These are phyloP conservation scores for Tricharina praecox DNA, from an alignment of 495 filamentous ascomycete genomes.

Conservation along the genomic window DNA sequence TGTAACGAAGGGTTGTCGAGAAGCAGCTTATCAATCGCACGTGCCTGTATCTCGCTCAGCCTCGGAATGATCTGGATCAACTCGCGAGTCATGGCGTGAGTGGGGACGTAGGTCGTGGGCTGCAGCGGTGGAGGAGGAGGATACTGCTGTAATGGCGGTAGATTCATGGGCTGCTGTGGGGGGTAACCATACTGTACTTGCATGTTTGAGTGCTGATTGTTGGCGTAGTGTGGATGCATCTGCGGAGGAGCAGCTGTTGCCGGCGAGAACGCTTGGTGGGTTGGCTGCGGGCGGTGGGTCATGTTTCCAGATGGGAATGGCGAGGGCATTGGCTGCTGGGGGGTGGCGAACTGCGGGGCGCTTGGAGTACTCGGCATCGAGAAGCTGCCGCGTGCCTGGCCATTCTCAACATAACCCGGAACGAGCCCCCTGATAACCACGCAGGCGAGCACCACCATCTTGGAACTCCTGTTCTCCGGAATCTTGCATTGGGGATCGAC, in stretches of 20 bases:
- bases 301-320: background rate
- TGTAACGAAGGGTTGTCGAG: constrained; percentile 23
- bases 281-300: background rate
- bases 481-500: constrained; percentile 20
- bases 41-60: constrained; percentile 18
- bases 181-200: background rate
- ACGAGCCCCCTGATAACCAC: constrained; percentile 12
- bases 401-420: background rate
- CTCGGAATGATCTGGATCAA: constrained; percentile 21
- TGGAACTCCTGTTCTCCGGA: constrained; percentile 12
- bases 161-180: background rate
- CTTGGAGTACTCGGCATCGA: background rate
- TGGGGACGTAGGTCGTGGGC: constrained; percentile 4
- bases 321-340: background rate
- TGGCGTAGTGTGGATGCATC: constrained; percentile 4
- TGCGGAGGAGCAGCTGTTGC: constrained; percentile 6
- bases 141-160: no score
- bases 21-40: constrained; percentile 24
- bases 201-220: constrained; percentile 1
- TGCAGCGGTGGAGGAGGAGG: constrained; percentile 13
- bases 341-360: background rate
- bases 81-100: constrained; percentile 19
- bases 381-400: background rate
- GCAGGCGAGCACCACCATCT: constrained; percentile 23
- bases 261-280: background rate